Percentiles rank a stretch among this genome's conserved stretches.
These are phyloP conservation scores for Golubevia pallescens DNA, from an alignment of 1,284 basidiomycete genomes.

Conservation along the genomic window DNA sequence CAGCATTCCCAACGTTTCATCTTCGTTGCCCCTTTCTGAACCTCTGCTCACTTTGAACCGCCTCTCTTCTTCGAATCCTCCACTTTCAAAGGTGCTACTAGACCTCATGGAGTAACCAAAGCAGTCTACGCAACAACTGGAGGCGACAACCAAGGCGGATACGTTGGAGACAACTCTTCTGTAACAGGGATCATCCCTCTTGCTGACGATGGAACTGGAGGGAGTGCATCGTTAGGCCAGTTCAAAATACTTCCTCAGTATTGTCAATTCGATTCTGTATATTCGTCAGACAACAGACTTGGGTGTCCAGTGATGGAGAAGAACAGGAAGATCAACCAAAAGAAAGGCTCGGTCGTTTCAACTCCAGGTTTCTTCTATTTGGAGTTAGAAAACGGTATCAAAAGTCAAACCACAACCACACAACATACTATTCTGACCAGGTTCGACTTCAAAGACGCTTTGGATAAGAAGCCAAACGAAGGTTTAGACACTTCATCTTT, in stretches of 20 bases:
- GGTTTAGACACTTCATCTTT: no score
- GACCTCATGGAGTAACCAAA: conserved; percentile 25
- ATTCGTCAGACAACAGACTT: neutral
- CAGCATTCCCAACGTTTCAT: neutral
- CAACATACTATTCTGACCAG: conserved; percentile 19
- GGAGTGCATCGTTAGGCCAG: conserved; percentile 15
- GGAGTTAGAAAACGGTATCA: conserved; percentile 12
- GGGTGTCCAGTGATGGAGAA: neutral
- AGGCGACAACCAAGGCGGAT: conserved; percentile 20
- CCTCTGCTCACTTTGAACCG: no score
- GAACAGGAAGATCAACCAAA: neutral
- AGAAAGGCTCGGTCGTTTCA: conserved; percentile 1
- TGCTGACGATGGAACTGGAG: conserved; percentile 28
- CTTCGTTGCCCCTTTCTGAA: no score
- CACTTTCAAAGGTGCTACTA: conserved; percentile 11
- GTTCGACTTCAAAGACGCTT: conserved; percentile 13
- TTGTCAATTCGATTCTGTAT: conserved; percentile 13
- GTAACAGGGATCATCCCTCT: conserved; percentile 23
- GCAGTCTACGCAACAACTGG: conserved; percentile 18
- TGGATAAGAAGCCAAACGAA: no score
- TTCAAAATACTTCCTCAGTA: conserved; percentile 23
- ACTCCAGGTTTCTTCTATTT: conserved; percentile 3
- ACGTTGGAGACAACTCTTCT: conserved; percentile 14
- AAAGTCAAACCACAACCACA: conserved; percentile 10
- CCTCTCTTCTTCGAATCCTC: neutral